These are phyloP conservation scores for Magnusiomyces ingens DNA, from an alignment of 1,139 yeast species.

Conservation along the genomic window DNA sequence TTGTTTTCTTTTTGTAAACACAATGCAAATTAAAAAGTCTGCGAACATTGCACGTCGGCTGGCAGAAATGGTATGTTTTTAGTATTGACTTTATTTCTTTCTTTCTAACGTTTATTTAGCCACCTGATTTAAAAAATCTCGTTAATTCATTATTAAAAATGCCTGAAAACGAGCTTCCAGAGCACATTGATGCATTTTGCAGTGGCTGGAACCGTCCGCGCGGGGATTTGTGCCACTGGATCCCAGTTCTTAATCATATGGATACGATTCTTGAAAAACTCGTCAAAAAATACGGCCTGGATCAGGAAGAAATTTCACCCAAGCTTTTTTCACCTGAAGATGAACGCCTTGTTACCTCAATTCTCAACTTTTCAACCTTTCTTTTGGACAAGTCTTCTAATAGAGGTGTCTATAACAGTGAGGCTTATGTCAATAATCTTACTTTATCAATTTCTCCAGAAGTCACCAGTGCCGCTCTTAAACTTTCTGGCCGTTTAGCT, in stretches of 20 bases:
- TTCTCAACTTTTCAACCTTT: slow-evolving; percentile 56
- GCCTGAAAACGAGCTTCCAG: slow-evolving; percentile 35
- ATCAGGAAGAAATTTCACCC: slow-evolving; percentile 37
- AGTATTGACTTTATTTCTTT: not conserved
- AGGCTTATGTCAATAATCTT: slow-evolving; percentile 55
- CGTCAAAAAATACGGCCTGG: slow-evolving; percentile 50
- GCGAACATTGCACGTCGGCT: slow-evolving; percentile 26
- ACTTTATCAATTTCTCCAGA: slow-evolving; percentile 54
- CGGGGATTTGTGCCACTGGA: slow-evolving; percentile 74
- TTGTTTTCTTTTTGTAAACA: not conserved
- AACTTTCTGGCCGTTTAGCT: slow-evolving; percentile 54
- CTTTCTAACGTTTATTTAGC: slow-evolving; percentile 25
- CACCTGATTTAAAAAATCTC: slow-evolving; percentile 37
- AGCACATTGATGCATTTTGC: slow-evolving; percentile 29
- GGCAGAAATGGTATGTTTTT: slow-evolving; percentile 27
- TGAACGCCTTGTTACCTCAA: slow-evolving; percentile 41
- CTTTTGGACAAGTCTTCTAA: slow-evolving; percentile 66
- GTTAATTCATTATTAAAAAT: slow-evolving; percentile 36
- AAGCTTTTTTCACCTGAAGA: slow-evolving; percentile 44
- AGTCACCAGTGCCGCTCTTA: slow-evolving; percentile 56
- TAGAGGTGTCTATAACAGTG: slow-evolving; percentile 59
- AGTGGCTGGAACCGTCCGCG: slow-evolving; percentile 56
- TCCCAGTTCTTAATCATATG: slow-evolving; percentile 64
- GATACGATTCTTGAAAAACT: slow-evolving; percentile 56
- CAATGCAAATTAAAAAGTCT: slow-evolving; percentile 27